Base-by-base conservation (phyloP, 2,329 filamentous ascomycete genomes). In the Botrytis fabae region DNA sequence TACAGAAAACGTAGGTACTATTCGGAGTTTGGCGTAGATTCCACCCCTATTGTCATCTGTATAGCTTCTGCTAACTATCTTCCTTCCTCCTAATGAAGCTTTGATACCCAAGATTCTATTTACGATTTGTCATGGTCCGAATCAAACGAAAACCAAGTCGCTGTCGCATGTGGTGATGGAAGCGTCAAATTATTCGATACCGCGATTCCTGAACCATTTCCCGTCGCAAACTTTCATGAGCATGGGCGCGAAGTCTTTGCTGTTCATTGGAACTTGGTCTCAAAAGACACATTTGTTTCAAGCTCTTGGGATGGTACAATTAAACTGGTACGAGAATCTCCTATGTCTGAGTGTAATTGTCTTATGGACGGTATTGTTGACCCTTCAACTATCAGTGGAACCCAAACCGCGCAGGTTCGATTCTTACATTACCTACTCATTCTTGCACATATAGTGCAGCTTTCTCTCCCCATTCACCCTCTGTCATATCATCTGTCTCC, bases 41-140 rank as follows among this genome's bases (percentile, higher is more conserved):
- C 9, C 18, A 6, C 32, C 22, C 38, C 5, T 28, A 20, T 12
- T 10, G 16, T n/a, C 6, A 20, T 16, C 25, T 16, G 5, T 22
- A 64, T 18, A 28, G 32, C 59, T n/a, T 2, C 1, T 40, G 20
- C 51, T 72, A 4, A 72, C 35, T 8, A 20, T 9, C 0, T 16
- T 59, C 1, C 35, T 20, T 64, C 25, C 25, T 28, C 16, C 16
- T 5, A 1, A 2, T 40, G n/a, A 32, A 95, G 93, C 81, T 99
- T 95, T 84, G 95, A 98, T 80, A 99, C 96, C 18, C 97, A 98
- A 85, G 96, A 99, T 82, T 93, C 95, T 62, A 91, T 98, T 76
- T 99, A 97, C 83, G 96, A 99, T 83, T 86, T 96, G 70, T 89
- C 95, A 40, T 98, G 96, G 94, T 97, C 94, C 28, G 96, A 99